Evolutionary conservation across 345 rosid genomes (phyloP).

Genomic region (Garcia nutans): DNA sequence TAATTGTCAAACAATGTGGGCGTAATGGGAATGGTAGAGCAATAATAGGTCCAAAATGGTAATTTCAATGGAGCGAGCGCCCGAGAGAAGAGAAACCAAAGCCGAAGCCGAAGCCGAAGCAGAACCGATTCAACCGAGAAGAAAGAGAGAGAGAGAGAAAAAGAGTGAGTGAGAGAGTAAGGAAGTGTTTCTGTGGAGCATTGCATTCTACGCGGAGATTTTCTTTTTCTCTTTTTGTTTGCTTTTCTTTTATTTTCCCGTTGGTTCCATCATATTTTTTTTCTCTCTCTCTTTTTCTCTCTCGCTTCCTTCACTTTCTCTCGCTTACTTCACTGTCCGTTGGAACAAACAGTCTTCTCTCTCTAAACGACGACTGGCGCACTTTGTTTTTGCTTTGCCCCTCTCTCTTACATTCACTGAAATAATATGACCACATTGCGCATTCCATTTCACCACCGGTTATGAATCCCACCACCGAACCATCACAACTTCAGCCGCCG

Average conservation of each 20-base stretch:
- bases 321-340: constrained; percentile 45
- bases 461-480: constrained; percentile 84
- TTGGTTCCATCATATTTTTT: constrained; percentile 18
- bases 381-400: background rate
- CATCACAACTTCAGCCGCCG: constrained; percentile 57
- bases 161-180: background rate
- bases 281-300: constrained; percentile 25
- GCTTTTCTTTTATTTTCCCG: constrained; percentile 14
- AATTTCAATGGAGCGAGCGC: constrained; percentile 22
- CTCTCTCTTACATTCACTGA: constrained; percentile 16
- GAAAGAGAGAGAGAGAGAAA: no score
- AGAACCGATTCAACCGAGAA: constrained; percentile 3
- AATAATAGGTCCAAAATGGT: constrained; percentile 24
- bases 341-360: constrained; percentile 55
- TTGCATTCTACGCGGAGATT: constrained; percentile 22
- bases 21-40: background rate
- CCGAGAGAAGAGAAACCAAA: constrained; percentile 13
- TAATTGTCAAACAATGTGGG: background rate
- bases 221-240: constrained; percentile 24
- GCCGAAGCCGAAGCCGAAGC: background rate
- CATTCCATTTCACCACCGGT: constrained; percentile 48
- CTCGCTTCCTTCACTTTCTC: constrained; percentile 17
- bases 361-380: constrained; percentile 1
- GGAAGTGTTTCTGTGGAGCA: constrained; percentile 20
- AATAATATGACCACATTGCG: constrained; percentile 64